phyloP scores from a whole-genome alignment of 2,329 filamentous ascomycete species.

The Aureobasidium uvarum region DNA sequence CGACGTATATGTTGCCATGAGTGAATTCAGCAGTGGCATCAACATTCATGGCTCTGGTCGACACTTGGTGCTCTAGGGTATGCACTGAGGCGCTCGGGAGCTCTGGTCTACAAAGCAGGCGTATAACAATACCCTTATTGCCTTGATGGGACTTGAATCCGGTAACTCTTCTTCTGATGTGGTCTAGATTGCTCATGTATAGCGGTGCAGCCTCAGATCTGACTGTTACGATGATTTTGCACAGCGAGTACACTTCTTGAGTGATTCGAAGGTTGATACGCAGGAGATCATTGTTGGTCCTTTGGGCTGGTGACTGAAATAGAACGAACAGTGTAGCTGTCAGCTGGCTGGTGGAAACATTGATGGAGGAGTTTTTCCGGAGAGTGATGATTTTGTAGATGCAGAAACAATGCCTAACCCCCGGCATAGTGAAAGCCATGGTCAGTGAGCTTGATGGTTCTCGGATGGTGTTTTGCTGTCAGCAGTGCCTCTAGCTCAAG shows the following conservation, averaged over 20 bases:
- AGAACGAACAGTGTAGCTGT: not conserved
- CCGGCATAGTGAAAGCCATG: not conserved
- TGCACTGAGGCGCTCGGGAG: not conserved
- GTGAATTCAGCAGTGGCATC: not conserved
- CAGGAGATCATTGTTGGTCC: no score
- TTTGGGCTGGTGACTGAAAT: not conserved
- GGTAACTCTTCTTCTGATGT: not conserved
- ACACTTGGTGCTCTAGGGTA: not conserved
- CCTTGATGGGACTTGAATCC: not conserved
- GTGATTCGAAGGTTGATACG: no score
- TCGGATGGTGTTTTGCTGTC: not conserved
- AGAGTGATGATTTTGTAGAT: not conserved
- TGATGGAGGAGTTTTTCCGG: not conserved
- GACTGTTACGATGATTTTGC: no score
- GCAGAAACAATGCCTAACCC: not conserved
- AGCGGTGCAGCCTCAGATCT: conserved; percentile 1
- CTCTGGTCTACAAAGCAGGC: not conserved
- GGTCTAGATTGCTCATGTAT: not conserved
- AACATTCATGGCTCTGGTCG: not conserved
- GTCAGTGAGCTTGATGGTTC: not conserved
- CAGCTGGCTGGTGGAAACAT: not conserved
- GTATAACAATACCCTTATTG: not conserved
- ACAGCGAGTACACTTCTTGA: no score
- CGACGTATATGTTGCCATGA: not conserved
- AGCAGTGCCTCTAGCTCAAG: not conserved